These are phyloP conservation scores for Aspergillus asperescens DNA, from an alignment of 495 filamentous ascomycete species.

Conservation along the genomic window DNA sequence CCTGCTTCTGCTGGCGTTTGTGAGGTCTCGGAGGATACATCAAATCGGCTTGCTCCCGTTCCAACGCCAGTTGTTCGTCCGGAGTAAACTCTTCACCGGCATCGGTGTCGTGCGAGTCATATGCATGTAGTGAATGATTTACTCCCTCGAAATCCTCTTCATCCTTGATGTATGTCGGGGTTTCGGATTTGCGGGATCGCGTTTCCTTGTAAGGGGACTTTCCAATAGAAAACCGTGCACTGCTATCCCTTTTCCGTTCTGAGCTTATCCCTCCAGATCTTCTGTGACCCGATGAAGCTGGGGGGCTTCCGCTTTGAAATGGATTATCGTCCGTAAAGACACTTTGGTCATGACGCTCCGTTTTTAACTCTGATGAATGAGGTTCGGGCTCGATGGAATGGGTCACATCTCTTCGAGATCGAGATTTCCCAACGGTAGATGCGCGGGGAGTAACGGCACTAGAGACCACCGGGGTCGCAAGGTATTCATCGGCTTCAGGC, in stretches of 20 bases:
- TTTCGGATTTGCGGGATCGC: slow-evolving; percentile 34
- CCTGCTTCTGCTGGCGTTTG: slow-evolving; percentile 33
- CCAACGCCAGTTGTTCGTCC: slow-evolving; percentile 75
- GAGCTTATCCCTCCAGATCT: slow-evolving; percentile 28
- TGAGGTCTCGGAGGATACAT: slow-evolving; percentile 27
- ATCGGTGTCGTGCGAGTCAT: slow-evolving; percentile 38
- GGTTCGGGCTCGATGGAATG: slow-evolving; percentile 40
- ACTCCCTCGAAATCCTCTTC: slow-evolving; percentile 35
- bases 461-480: slow-evolving; percentile 32
- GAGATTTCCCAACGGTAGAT: slow-evolving; percentile 45
- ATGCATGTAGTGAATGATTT: slow-evolving; percentile 28
- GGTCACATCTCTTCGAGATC: slow-evolving; percentile 54
- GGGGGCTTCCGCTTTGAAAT: slow-evolving; percentile 85
- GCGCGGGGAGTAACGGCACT: slow-evolving; percentile 30
- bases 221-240: slow-evolving; percentile 34
- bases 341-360: slow-evolving; percentile 40
- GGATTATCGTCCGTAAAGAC: slow-evolving; percentile 87
- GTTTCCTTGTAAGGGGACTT: slow-evolving; percentile 30
- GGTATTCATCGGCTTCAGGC: slow-evolving; percentile 43
- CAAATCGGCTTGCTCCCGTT: slow-evolving; percentile 47
- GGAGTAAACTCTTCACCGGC: slow-evolving; percentile 90
- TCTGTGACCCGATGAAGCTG: slow-evolving; percentile 33
- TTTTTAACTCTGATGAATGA: slow-evolving; percentile 34
- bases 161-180: slow-evolving; percentile 32
- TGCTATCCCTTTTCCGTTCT: slow-evolving; percentile 49